Evolutionary conservation across 1,139 yeast genomes (phyloP).

Genomic region (Geotrichum australiense): DNA sequence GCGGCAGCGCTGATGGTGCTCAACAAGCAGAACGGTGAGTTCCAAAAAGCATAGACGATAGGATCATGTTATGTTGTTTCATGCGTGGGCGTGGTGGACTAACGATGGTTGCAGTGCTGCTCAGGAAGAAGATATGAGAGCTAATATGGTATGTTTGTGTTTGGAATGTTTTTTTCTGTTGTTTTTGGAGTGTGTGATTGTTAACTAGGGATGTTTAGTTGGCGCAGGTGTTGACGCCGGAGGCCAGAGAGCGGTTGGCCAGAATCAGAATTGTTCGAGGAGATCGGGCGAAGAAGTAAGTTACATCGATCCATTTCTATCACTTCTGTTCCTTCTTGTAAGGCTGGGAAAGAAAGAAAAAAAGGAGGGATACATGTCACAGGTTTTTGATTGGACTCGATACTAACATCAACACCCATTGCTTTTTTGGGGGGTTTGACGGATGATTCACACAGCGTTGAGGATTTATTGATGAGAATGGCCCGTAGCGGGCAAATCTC

Average conservation of each 20-base stretch:
- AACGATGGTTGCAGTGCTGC: conserved; percentile 8
- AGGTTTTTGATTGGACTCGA: no score
- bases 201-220: conserved; percentile 40
- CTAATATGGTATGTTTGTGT: conserved; percentile 27
- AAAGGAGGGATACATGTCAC: no score
- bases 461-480: conserved; percentile 64
- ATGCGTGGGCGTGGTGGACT: no score
- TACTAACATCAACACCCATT: no score
- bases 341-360: no score
- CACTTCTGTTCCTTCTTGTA: not conserved
- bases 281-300: conserved; percentile 68
- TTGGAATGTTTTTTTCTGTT: not conserved
- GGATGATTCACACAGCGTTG: conserved; percentile 59
- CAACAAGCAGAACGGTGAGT: not conserved
- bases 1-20: conserved; percentile 17
- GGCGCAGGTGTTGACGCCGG: conserved; percentile 66
- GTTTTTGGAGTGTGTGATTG: conserved; percentile 1
- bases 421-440: not conserved
- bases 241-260: conserved; percentile 81
- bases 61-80: not conserved
- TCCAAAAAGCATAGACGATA: not conserved
- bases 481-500: conserved; percentile 74
- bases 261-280: conserved; percentile 86
- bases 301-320: not conserved
- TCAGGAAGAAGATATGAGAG: conserved; percentile 33